These are phyloP conservation scores for Alnus glutinosa DNA, from an alignment of 306 rosid species.

Conservation along the genomic window DNA sequence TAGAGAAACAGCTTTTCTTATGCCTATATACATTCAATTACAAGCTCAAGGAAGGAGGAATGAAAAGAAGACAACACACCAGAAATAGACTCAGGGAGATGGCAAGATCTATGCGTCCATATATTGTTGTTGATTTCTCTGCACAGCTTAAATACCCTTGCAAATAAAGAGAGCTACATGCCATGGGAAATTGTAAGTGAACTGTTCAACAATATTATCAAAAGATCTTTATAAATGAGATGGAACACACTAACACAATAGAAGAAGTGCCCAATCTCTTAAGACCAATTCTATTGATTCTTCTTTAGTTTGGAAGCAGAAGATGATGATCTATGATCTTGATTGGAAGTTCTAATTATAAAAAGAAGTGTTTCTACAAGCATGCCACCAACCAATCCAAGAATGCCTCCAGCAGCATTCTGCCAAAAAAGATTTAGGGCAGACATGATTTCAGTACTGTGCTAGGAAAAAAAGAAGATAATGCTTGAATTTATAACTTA, in stretches of 20 bases:
- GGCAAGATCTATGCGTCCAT: background rate
- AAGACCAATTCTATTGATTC: conserved; percentile 46
- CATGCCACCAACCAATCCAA: conserved; percentile 83
- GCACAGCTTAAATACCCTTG: background rate
- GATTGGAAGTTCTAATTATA: conserved; percentile 55
- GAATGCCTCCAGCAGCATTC: conserved; percentile 92
- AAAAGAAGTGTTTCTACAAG: conserved; percentile 92
- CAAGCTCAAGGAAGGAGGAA: background rate
- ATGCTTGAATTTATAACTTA: background rate
- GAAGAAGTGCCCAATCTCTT: background rate
- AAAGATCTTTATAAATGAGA: background rate
- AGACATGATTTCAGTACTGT: background rate
- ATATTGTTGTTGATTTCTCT: background rate
- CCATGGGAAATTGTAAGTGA: background rate
- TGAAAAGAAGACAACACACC: background rate
- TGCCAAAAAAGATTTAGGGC: conserved; percentile 30
- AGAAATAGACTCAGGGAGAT: background rate
- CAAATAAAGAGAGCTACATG: background rate
- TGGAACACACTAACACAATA: background rate
- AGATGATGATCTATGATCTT: conserved; percentile 42
- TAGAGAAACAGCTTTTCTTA: background rate
- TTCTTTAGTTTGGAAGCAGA: conserved; percentile 60
- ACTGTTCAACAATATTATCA: background rate
- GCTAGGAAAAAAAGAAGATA: background rate
- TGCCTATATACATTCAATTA: background rate